A percentile compares a stretch with the other conserved stretches of the same genome.
Evolutionary conservation across 2,329 filamentous ascomycete genomes (phyloP).

Genomic region (Botrytis tulipae): DNA sequence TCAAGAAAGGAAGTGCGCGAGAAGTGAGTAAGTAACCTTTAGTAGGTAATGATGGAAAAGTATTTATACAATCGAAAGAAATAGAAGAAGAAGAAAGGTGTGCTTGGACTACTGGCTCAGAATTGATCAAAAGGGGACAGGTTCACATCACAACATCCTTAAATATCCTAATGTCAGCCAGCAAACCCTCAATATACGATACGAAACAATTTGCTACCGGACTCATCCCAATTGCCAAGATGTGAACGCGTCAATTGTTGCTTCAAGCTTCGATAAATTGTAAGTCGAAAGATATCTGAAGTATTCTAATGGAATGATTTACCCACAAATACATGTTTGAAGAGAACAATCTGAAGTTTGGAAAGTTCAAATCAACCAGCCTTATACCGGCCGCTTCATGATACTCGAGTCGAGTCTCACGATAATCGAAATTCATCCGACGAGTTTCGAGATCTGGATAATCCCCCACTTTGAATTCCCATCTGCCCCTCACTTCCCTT

Average conservation of each 20-base stretch:
- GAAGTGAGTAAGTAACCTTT: not conserved
- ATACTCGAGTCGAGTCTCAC: not conserved
- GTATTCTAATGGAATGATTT: not conserved
- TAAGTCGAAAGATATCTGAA: not conserved
- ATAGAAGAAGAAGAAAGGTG: not conserved
- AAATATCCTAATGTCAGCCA: not conserved
- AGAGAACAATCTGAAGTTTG: not conserved
- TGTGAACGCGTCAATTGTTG: not conserved
- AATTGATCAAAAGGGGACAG: not conserved
- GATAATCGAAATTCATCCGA: not conserved
- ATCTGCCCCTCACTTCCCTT: not conserved
- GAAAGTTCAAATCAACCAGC: not conserved
- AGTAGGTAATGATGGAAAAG: not conserved
- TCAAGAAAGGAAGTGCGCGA: not conserved
- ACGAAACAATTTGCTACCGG: not conserved
- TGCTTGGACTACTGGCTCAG: not conserved
- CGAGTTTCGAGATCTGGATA: not conserved
- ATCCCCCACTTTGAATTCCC: constrained; percentile 5
- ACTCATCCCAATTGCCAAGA: not conserved
- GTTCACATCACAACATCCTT: not conserved
- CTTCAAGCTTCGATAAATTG: not conserved
- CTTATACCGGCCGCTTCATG: not conserved
- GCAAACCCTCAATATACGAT: not conserved
- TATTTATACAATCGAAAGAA: not conserved
- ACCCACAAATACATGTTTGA: not conserved